Evolutionary conservation across 805 yeast genomes (phyloP), one percentile per base, ranked within the genome.

Genomic region (Yamadazyma ubonensis): DNA sequence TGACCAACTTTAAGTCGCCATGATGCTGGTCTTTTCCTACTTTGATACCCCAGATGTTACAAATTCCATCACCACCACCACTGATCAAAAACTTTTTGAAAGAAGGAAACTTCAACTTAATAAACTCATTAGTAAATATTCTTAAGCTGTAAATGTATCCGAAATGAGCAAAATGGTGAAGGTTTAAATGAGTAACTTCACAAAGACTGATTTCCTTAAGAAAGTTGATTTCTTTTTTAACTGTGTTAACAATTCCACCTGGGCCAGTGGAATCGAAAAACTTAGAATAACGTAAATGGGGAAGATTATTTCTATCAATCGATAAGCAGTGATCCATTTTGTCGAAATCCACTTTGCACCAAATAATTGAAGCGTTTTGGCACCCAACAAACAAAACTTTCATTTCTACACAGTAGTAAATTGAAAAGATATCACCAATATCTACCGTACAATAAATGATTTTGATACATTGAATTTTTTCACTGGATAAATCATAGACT

Each of bases 231-330:
- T 31, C 32, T 14, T 43, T 51, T 27, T 57, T 63, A 38, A 55
- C 57, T 14, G 59, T 51, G 10, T 51, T 41, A 36, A 58, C 63
- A 12, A 64, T 66, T 4, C 89, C 91, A 2, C 91, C 83, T 0
- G 95, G 93, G 0, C 96, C 96, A 36, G 70, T 72, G 2, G 97
- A 90, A 57, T 91, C 97, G 57, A 93, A 91, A 52, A 91, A 93
- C 52, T 78, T 79, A 58, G 87, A 87, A 55, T 77, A 88, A 50
- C 95, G 71, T 52, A 75, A 74, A 42, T 82, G 81, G 3, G 75
- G 75, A 11, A 69, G 52, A n/a, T 65, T 53, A 9, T 48, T 45
- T 33, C 44, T 35, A 27, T 25, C 37, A 29, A 32, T 38, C 17
- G 42, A 20, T 20, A 36, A 22, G 20, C 23, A 18, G 25, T 19